A percentile compares a stretch with the other conserved stretches of the same genome.
These are phyloP conservation scores for Alternaria burnsii DNA, from an alignment of 2,329 filamentous ascomycete genomes.

Conservation along the genomic window DNA sequence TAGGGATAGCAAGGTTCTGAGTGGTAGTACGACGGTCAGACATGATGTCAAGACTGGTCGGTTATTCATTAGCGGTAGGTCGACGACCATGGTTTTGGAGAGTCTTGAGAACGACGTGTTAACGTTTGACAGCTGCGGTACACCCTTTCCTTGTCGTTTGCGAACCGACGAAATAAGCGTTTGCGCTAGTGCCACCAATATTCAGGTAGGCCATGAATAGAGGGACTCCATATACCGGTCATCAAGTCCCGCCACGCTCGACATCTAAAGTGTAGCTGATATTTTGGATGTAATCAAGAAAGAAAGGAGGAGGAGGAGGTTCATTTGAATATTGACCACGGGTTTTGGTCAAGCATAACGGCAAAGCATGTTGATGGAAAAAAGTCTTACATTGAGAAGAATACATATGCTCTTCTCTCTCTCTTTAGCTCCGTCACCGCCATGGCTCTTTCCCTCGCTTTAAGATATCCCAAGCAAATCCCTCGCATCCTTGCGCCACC, in stretches of 20 bases:
- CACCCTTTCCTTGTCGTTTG: conserved; percentile 20
- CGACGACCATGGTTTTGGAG: background rate
- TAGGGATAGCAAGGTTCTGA: conserved; percentile 28
- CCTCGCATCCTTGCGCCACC: background rate
- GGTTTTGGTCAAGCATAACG: too few species aligned
- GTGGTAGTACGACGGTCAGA: conserved; percentile 33
- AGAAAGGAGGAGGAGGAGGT: too few species aligned
- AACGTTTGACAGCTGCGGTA: conserved; percentile 8
- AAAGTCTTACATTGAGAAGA: background rate
- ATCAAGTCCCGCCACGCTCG: background rate
- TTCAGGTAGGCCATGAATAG: background rate
- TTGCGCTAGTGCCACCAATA: background rate
- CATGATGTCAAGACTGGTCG: conserved; percentile 39
- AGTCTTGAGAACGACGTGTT: background rate
- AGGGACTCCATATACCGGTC: background rate
- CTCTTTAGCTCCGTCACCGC: rapidly evolving
- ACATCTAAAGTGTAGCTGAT: background rate
- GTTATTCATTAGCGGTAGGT: conserved; percentile 38
- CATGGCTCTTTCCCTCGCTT: rapidly evolving
- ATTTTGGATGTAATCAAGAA: background rate
- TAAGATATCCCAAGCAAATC: background rate
- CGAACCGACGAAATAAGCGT: background rate
- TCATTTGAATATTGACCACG: too few species aligned
- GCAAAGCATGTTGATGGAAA: background rate
- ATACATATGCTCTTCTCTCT: background rate